These are phyloP conservation scores for Coemansia sp. DNA, from an alignment of 192 early-diverging fungal genomes.

Conservation along the genomic window DNA sequence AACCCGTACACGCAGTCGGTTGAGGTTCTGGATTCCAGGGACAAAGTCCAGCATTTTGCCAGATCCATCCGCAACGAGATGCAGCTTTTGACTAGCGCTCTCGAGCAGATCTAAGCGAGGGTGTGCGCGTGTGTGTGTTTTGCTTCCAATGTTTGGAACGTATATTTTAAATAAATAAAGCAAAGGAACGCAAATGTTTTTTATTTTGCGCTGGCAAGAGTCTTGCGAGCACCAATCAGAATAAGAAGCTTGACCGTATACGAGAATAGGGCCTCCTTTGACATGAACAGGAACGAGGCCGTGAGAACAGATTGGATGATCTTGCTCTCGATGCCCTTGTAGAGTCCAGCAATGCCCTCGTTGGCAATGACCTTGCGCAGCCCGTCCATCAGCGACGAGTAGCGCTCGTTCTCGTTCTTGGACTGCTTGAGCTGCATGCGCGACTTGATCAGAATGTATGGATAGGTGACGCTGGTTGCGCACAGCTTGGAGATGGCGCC, in stretches of 20 bases:
- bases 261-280: constrained; percentile 77
- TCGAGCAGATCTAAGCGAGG: constrained; percentile 56
- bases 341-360: constrained; percentile 89
- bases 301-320: constrained; percentile 94
- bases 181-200: not conserved
- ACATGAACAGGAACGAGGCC: constrained; percentile 96
- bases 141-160: not conserved
- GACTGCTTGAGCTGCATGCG: constrained; percentile 96
- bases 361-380: constrained; percentile 87
- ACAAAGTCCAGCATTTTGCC: constrained; percentile 81
- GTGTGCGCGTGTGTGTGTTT: too few relatives aligned
- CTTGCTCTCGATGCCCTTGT: constrained; percentile 94
- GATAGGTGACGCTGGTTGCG: constrained; percentile 95
- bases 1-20: constrained; percentile 89
- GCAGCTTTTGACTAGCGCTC: constrained; percentile 69
- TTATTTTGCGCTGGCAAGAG: constrained; percentile 41
- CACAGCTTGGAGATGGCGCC: constrained; percentile 94
- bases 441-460: constrained; percentile 98
- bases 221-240: constrained; percentile 45
- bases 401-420: constrained; percentile 72
- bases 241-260: constrained; percentile 63
- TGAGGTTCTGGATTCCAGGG: constrained; percentile 89
- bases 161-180: not conserved
- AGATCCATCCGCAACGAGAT: constrained; percentile 79
- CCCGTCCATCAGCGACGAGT: constrained; percentile 83